Evolutionary conservation across 2,329 filamentous ascomycete genomes (phyloP).

Genomic region (Colletotrichum chrysophilum): DNA sequence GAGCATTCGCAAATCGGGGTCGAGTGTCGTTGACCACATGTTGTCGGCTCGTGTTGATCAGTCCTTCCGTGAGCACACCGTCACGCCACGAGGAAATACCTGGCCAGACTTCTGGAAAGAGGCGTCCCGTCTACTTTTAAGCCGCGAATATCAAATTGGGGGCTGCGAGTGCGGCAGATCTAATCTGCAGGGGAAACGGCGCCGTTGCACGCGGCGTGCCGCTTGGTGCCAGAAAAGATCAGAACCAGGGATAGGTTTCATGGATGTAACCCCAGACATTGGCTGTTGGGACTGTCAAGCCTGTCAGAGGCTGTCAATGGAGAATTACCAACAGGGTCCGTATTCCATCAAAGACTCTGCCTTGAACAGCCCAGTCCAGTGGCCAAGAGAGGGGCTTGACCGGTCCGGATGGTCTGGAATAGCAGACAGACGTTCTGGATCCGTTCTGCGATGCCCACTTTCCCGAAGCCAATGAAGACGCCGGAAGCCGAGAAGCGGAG

Average conservation of each 20-base stretch:
- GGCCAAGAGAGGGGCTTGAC: neutral
- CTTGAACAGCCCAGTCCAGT: neutral
- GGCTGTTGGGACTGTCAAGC: neutral
- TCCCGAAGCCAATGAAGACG: neutral
- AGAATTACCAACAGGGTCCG: neutral
- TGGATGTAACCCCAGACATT: slow-evolving; percentile 14
- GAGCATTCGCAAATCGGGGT: slow-evolving; percentile 12
- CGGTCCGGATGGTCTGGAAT: neutral
- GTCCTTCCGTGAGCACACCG: neutral
- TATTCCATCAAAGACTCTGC: neutral
- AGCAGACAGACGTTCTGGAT: neutral
- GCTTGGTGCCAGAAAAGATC: neutral
- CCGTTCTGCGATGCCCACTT: neutral
- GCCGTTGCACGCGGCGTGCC: neutral
- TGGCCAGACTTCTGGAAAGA: neutral
- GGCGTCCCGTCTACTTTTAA: slow-evolving; percentile 1
- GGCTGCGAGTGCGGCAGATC: neutral
- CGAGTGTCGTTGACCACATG: slow-evolving; percentile 14
- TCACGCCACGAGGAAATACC: neutral
- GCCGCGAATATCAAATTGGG: neutral
- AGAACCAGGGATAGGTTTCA: slow-evolving; percentile 4
- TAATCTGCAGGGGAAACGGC: neutral
- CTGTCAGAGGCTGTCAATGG: neutral
- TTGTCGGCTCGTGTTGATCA: neutral
- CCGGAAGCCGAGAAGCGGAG: neutral